A percentile compares a stretch with the other conserved stretches of the same genome.
phyloP scores from a whole-genome alignment of 2,329 filamentous ascomycete genomes.

The Pezizomycotina sp. region DNA sequence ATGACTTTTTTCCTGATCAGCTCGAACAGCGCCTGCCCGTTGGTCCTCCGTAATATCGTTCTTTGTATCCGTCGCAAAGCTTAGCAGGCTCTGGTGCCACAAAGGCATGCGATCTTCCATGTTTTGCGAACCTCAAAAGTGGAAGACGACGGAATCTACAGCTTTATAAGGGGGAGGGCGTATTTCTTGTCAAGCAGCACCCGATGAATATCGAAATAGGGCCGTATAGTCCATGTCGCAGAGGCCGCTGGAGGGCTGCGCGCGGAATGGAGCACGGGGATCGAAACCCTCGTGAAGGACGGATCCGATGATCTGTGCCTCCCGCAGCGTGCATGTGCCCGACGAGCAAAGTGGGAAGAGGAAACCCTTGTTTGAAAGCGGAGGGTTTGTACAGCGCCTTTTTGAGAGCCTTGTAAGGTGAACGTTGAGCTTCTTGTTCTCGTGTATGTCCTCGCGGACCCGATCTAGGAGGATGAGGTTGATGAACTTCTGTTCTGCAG shows the following conservation, averaged over 20 bases:
- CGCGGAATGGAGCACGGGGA: slow-evolving; percentile 49
- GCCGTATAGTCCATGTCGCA: slow-evolving; percentile 92
- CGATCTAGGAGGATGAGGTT: slow-evolving; percentile 73
- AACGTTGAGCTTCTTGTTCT: slow-evolving; percentile 87
- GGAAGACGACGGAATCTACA: slow-evolving; percentile 85
- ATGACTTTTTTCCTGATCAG: slow-evolving; percentile 72
- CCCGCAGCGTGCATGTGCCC: slow-evolving; percentile 77
- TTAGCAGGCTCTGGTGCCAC: slow-evolving; percentile 86
- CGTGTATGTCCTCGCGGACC: slow-evolving; percentile 84
- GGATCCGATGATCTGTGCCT: slow-evolving; percentile 79
- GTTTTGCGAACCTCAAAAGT: slow-evolving; percentile 78
- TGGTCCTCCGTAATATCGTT: slow-evolving; percentile 95
- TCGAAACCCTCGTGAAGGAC: slow-evolving; percentile 39
- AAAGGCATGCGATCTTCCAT: slow-evolving; percentile 60
- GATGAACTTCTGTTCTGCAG: slow-evolving; percentile 43
- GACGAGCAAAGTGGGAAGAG: slow-evolving; percentile 64
- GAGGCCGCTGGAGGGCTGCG: slow-evolving; percentile 79
- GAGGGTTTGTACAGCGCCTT: slow-evolving; percentile 82
- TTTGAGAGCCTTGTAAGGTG: slow-evolving; percentile 90
- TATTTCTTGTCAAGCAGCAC: slow-evolving; percentile 93
- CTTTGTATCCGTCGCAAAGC: slow-evolving; percentile 85
- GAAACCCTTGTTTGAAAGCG: slow-evolving; percentile 92
- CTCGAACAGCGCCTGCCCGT: slow-evolving; percentile 75
- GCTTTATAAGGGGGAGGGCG: slow-evolving; percentile 86
- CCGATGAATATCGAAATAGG: slow-evolving; percentile 89